Conservation (phyloP, 768 basidiomycete genomes). For the Naganishia friedmannii region DNA sequence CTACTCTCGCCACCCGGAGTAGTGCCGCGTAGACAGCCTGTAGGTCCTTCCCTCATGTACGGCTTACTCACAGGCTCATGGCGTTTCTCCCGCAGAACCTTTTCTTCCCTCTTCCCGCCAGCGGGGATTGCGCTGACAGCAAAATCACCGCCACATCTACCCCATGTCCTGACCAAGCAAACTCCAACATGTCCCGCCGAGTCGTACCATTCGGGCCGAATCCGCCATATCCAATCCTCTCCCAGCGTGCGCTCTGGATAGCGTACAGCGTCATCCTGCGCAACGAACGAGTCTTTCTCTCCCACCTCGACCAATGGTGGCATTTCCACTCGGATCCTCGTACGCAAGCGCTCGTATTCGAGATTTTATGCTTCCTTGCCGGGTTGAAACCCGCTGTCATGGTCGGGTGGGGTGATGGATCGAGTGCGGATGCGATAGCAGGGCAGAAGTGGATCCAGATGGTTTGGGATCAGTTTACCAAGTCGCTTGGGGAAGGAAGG, state of each 20-base stretch:
- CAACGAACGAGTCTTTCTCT: constrained; percentile 21
- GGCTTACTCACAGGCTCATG: not conserved
- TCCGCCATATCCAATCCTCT: constrained; percentile 11
- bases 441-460: constrained; percentile 24
- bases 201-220: constrained; percentile 24
- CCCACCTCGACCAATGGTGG: constrained; percentile 16
- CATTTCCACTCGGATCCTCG: constrained; percentile 21
- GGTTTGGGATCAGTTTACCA: constrained; percentile 21
- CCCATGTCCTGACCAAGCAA: not conserved
- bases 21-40: no score
- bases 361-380: constrained; percentile 20
- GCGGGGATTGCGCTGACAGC: not conserved
- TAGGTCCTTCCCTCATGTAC: not conserved
- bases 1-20: no score
- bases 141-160: not conserved
- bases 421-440: constrained; percentile 4
- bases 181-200: constrained; percentile 4
- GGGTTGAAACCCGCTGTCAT: constrained; percentile 27
- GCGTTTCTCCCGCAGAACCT: not conserved
- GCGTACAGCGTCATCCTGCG: constrained; percentile 10
- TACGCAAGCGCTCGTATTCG: constrained; percentile 22
- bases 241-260: constrained; percentile 1
- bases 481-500: not conserved
- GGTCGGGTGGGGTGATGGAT: constrained; percentile 30
- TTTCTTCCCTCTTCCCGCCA: not conserved